Conservation (phyloP, 768 basidiomycete genomes). For the Hypholoma fasciculare region DNA sequence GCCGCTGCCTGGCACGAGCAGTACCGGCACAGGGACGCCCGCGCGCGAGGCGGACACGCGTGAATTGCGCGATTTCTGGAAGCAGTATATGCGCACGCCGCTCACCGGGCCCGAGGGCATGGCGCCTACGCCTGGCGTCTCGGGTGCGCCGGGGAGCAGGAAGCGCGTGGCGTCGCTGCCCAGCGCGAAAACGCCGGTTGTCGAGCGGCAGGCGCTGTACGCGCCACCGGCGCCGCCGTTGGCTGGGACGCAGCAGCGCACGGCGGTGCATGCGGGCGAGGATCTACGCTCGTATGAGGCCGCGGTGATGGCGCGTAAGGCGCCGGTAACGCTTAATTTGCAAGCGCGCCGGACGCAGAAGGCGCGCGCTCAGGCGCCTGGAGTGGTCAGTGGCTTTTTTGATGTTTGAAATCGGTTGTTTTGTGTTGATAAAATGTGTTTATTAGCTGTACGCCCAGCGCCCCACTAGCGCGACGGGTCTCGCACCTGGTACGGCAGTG, state of each 20-base stretch:
- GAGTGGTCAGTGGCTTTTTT: slow-evolving; percentile 3
- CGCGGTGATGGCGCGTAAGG: slow-evolving; percentile 69
- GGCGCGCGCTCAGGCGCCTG: neutral
- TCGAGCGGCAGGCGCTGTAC: slow-evolving; percentile 25
- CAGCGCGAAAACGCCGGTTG: slow-evolving; percentile 63
- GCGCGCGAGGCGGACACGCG: slow-evolving; percentile 29
- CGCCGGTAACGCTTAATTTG: slow-evolving; percentile 59
- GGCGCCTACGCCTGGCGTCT: slow-evolving; percentile 1
- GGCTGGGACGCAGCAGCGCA: slow-evolving; percentile 27
- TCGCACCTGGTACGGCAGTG: neutral
- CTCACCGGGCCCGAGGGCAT: slow-evolving; percentile 18
- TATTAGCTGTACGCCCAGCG: neutral
- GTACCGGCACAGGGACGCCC: slow-evolving; percentile 12
- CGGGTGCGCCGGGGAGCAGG: neutral
- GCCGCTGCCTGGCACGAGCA: neutral
- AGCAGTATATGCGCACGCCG: slow-evolving; percentile 71
- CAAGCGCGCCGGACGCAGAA: slow-evolving; percentile 38
- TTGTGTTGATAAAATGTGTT: neutral
- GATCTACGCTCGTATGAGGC: slow-evolving; percentile 75
- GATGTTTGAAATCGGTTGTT: neutral
- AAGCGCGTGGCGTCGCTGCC: slow-evolving; percentile 68
- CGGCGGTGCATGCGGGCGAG: slow-evolving; percentile 47
- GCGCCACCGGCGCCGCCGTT: neutral
- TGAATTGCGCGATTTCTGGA: slow-evolving; percentile 75
- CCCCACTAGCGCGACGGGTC: neutral